These are phyloP conservation scores for Medicago lupulina DNA, from an alignment of 306 rosid species.

Conservation along the genomic window DNA sequence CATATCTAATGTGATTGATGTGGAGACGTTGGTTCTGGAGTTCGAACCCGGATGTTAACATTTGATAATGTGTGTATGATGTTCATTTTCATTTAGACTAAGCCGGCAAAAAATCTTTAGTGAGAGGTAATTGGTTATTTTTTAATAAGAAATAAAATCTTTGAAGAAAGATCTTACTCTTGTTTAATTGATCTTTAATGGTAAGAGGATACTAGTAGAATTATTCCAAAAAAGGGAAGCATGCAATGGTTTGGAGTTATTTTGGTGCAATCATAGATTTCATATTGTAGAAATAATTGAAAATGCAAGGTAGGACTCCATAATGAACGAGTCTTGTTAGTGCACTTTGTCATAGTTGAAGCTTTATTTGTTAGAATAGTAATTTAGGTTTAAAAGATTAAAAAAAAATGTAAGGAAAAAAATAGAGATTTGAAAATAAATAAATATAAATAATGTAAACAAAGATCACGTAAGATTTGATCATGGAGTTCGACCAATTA, in stretches of 20 bases:
- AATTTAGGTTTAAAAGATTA: too few relatives aligned
- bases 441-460: too few relatives aligned
- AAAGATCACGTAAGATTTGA: too few relatives aligned
- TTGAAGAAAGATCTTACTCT: not conserved
- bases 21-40: too few relatives aligned
- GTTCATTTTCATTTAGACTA: too few relatives aligned
- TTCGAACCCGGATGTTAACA: too few relatives aligned
- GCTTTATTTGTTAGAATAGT: not conserved
- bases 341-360: not conserved
- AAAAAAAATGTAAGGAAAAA: too few relatives aligned
- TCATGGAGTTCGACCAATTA: too few relatives aligned
- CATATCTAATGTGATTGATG: too few relatives aligned
- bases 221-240: not conserved
- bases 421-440: too few relatives aligned
- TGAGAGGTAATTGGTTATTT: not conserved
- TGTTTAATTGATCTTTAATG: not conserved
- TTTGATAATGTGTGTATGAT: too few relatives aligned
- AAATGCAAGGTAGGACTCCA: not conserved
- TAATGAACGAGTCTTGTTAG: not conserved
- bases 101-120: not conserved
- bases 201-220: not conserved
- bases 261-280: not conserved
- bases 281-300: not conserved
- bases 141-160: not conserved
- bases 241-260: not conserved